Base-by-base conservation (phyloP, 106 monocot genomes). In the Phalaenopsis equestris region DNA sequence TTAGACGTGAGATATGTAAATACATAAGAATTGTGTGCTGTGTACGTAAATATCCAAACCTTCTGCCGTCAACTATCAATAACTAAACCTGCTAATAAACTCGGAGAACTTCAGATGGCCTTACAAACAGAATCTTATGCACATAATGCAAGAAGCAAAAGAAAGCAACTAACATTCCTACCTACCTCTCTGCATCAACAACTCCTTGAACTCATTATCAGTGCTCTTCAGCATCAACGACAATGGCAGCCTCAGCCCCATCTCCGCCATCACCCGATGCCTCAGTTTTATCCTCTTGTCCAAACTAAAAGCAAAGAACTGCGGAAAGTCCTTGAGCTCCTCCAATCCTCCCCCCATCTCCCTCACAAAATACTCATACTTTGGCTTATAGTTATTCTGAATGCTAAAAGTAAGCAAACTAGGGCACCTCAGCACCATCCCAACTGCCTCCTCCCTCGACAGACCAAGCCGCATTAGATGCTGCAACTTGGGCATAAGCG, bases 221-320 rank as follows among this genome's bases (percentile, higher is more conserved):
- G 91, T 93, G 56, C 78, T 84, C 87, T 91, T 96, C 15, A 96
- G 81, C 96, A 96, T 90, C 4, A 74, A 42, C 2, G 91, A 18
- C 46, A 93, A 84, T 37, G 85, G 80, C n/a, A 96, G 17, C 80
- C 46, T 77, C n/a, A 85, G 43, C n/a, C 90, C 83, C 21, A 55
- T 55, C 37, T 83, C 90, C 56, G 73, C 83, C 81, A 87, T 77
- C 84, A 67, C 75, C 45, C n/a, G 46, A 75, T 90, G 84, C 80
- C 96, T 80, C 11, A 91, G 88, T 81, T 87, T 91, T 21, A 93
- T 96, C 84, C 96, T 83, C 86, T 93, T 91, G 84, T 93, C 93
- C 75, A 93, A 81, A 68, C 93, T 93, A 82, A 89, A 95, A 0
- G 90, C 83, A 80, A 93, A 95, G 82, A 86, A 95, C 89, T 96